Evolutionary conservation across 2,329 filamentous ascomycete species (phyloP).

Genomic region (Trichocomaceae sp.): DNA sequence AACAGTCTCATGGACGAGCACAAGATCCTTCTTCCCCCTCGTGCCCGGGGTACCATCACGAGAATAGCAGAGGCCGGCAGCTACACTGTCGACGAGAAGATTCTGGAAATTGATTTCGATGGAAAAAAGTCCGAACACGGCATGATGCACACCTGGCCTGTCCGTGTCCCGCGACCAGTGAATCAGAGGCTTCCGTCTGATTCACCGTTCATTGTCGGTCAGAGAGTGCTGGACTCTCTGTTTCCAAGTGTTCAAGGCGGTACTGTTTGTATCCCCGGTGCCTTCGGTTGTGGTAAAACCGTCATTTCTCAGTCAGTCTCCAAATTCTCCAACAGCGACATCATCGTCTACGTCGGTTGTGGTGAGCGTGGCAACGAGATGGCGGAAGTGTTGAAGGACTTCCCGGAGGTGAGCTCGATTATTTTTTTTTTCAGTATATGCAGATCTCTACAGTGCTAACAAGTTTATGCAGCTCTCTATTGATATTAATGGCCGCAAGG

Average conservation of each 20-base stretch:
- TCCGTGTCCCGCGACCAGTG: slow-evolving; percentile 86
- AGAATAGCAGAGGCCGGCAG: slow-evolving; percentile 81
- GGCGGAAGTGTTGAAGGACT: slow-evolving; percentile 99
- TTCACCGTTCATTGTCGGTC: slow-evolving; percentile 89
- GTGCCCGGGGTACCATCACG: slow-evolving; percentile 86
- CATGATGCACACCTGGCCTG: slow-evolving; percentile 99
- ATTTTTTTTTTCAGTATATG: neutral
- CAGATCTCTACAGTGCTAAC: slow-evolving; percentile 13
- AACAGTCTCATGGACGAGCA: slow-evolving; percentile 93
- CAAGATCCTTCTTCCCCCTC: slow-evolving; percentile 84
- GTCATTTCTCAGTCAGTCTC: slow-evolving; percentile 98
- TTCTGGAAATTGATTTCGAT: slow-evolving; percentile 94
- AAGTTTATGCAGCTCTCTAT: slow-evolving; percentile 65
- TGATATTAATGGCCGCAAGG: slow-evolving; percentile 85
- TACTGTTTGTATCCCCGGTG: slow-evolving; percentile 94
- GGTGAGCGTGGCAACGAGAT: slow-evolving; percentile 98
- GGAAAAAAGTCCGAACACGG: slow-evolving; percentile 88
- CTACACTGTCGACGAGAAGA: slow-evolving; percentile 90
- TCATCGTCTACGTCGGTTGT: slow-evolving; percentile 93
- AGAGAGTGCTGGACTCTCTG: slow-evolving; percentile 90
- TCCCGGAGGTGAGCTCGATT: slow-evolving; percentile 62
- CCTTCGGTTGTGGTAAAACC: slow-evolving; percentile 98
- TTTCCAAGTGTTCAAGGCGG: slow-evolving; percentile 96
- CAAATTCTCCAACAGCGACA: slow-evolving; percentile 99
- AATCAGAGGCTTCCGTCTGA: slow-evolving; percentile 87